phyloP scores from a whole-genome alignment of 2,329 filamentous ascomycete genomes.

The Fusarium mundagurra region DNA sequence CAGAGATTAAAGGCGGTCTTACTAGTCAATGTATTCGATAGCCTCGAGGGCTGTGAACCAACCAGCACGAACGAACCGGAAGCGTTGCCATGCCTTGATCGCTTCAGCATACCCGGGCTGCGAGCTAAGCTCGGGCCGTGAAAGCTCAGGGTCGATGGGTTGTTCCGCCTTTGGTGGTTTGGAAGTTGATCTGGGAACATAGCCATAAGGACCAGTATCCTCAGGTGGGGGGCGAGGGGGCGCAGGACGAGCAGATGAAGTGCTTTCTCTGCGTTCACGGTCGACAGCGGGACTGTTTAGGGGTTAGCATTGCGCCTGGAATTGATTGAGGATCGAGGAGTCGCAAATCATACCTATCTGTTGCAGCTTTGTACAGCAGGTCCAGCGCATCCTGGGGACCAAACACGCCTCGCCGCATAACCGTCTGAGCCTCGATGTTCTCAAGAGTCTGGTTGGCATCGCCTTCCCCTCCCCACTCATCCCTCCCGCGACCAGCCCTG shows the following conservation, averaged over 20 bases:
- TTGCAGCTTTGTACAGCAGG: conserved; percentile 87
- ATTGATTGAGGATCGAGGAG: background rate
- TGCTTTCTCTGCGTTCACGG: conserved; percentile 40
- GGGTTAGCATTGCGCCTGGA: conserved; percentile 11
- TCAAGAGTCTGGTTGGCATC: conserved; percentile 71
- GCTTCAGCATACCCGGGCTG: conserved; percentile 73
- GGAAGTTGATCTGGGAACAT: conserved; percentile 25
- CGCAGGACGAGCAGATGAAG: conserved; percentile 20
- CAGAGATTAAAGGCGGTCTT: conserved; percentile 44
- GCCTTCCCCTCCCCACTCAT: conserved; percentile 55
- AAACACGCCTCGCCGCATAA: conserved; percentile 79
- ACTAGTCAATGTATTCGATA: conserved; percentile 94
- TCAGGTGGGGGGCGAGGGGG: conserved; percentile 23
- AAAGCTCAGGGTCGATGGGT: conserved; percentile 58
- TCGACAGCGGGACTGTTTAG: conserved; percentile 35
- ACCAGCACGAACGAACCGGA: conserved; percentile 93
- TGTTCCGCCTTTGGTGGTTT: conserved; percentile 45
- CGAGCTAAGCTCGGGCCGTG: conserved; percentile 55
- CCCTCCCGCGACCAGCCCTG: conserved; percentile 38
- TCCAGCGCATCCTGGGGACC: conserved; percentile 94
- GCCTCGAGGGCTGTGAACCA: conserved; percentile 97
- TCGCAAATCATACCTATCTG: conserved; percentile 61
- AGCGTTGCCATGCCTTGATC: conserved; percentile 86
- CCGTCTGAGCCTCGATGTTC: conserved; percentile 71
- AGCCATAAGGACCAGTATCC: conserved; percentile 34